Evolutionary conservation across 768 basidiomycete genomes (phyloP).

Genomic region (Leucocoprinus leucothites): DNA sequence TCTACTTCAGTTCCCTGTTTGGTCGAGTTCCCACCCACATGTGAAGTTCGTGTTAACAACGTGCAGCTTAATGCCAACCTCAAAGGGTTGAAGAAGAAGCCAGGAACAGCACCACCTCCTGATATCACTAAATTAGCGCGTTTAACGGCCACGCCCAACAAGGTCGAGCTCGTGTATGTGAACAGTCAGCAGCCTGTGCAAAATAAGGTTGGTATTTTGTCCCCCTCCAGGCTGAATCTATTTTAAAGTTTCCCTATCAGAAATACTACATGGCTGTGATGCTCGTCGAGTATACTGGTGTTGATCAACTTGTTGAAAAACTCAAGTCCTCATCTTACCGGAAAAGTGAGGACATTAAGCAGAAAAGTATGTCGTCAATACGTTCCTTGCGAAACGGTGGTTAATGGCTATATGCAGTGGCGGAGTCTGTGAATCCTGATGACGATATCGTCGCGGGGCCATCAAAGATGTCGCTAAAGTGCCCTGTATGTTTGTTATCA

Average conservation of each 20-base stretch:
- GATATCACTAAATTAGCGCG: conserved; percentile 50
- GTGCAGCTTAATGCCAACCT: conserved; percentile 67
- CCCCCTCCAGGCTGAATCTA: not conserved
- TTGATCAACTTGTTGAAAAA: conserved; percentile 66
- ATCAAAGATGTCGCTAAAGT: conserved; percentile 88
- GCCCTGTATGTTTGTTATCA: conserved; percentile 63
- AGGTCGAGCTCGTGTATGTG: conserved; percentile 86
- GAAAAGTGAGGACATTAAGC: conserved; percentile 59
- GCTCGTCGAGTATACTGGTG: conserved; percentile 75
- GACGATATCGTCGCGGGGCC: conserved; percentile 92
- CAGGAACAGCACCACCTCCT: conserved; percentile 90
- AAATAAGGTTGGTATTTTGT: conserved; percentile 53
- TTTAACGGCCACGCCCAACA: conserved; percentile 46
- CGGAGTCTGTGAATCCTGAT: conserved; percentile 58
- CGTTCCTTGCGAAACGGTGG: not conserved
- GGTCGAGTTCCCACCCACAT: conserved; percentile 89
- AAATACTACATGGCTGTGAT: conserved; percentile 86
- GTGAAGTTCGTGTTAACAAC: conserved; percentile 86
- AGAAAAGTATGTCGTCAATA: conserved; percentile 52
- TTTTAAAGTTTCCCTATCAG: conserved; percentile 33
- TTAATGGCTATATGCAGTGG: conserved; percentile 58
- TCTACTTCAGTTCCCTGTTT: conserved; percentile 55
- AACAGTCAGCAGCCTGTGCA: conserved; percentile 79
- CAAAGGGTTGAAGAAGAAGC: conserved; percentile 93
- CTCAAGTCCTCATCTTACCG: conserved; percentile 67